Evolutionary conservation across 2,329 filamentous ascomycete species (phyloP).

Genomic region (Venturia effusa): DNA sequence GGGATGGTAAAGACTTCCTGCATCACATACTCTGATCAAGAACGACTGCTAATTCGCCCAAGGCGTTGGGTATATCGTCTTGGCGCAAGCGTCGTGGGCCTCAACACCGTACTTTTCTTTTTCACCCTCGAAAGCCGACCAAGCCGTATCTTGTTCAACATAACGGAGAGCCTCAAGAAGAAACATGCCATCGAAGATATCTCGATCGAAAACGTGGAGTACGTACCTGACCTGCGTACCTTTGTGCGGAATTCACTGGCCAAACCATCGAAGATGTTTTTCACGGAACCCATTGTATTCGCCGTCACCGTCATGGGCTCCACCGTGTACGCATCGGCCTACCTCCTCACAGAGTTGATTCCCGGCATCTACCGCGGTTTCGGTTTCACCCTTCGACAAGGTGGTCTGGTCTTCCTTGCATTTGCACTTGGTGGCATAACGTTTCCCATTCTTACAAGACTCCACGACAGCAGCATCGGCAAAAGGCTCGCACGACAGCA

Average conservation of each 20-base stretch:
- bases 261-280: not conserved
- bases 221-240: not conserved
- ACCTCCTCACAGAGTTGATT: constrained; percentile 1
- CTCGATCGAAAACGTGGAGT: not conserved
- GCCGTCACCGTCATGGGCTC: not conserved
- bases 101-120: not conserved
- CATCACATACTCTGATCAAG: not conserved
- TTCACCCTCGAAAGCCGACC: not conserved
- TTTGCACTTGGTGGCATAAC: not conserved
- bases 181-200: not conserved
- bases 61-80: constrained; percentile 2
- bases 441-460: not conserved
- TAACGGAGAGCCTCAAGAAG: not conserved
- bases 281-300: constrained; percentile 1
- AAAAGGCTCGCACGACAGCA: not conserved
- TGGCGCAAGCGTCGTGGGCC: not conserved
- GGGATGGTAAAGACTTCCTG: not conserved
- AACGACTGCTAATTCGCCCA: not conserved
- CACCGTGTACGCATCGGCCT: not conserved
- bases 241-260: not conserved
- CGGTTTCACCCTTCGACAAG: not conserved
- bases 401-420: not conserved
- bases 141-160: not conserved
- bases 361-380: not conserved
- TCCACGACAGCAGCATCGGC: not conserved